Conservation (phyloP, 75 land plant genomes). For the Pinus tabuliformis region DNA sequence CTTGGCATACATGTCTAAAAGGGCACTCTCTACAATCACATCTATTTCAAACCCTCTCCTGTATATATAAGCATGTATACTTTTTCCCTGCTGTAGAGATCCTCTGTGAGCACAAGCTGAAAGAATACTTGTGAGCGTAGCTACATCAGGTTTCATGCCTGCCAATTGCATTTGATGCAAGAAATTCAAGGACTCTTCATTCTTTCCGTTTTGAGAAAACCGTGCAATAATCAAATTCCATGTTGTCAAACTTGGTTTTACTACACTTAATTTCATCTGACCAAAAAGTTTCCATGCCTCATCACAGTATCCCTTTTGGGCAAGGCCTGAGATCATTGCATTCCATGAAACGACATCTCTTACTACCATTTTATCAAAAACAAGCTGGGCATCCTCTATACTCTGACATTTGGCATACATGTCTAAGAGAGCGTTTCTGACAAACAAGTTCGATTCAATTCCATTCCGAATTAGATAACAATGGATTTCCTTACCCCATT, state of each 20-base stretch:
- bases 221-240: not conserved
- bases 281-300: conserved; percentile 6
- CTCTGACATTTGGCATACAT: conserved; percentile 17
- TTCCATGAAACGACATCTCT: conserved; percentile 21
- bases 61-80: not conserved
- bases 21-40: conserved; percentile 6
- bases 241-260: not conserved
- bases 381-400: conserved; percentile 6
- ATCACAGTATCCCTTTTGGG: conserved; percentile 10
- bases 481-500: not conserved
- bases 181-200: not conserved
- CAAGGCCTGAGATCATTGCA: conserved; percentile 21
- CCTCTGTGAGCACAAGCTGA: conserved; percentile 6
- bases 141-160: not conserved
- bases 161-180: not conserved
- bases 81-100: not conserved
- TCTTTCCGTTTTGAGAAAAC: not conserved
- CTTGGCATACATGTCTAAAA: not conserved
- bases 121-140: not conserved
- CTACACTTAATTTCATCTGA: conserved; percentile 9
- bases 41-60: not conserved
- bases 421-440: conserved; percentile 17
- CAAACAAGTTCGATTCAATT: not conserved
- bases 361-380: conserved; percentile 18
- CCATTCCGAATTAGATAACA: not conserved